Evolutionary conservation across 805 yeast genomes (phyloP).

Genomic region (Candida nonsorbophila): DNA sequence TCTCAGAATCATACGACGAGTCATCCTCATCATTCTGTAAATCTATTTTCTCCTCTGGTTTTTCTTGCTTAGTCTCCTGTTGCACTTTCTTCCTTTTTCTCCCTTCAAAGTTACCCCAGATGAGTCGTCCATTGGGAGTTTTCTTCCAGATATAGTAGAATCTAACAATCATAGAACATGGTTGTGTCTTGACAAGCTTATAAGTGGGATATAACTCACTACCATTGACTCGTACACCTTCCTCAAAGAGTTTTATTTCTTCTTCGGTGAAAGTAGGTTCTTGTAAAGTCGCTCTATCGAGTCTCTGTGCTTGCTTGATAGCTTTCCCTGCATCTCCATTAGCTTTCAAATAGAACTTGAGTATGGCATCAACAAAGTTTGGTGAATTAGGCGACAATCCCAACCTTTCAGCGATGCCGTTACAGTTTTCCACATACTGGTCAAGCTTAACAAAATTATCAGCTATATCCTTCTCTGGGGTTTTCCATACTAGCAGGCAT

Average conservation of each 20-base stretch:
- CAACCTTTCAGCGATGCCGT: constrained; percentile 51
- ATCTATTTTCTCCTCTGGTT: constrained; percentile 7
- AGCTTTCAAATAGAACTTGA: constrained; percentile 48
- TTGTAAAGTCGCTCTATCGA: constrained; percentile 54
- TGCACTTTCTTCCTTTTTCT: constrained; percentile 56
- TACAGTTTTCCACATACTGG: constrained; percentile 49
- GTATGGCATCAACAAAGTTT: constrained; percentile 73
- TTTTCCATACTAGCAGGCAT: constrained; percentile 62
- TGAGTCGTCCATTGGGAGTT: constrained; percentile 62
- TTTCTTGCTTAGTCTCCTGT: constrained; percentile 11
- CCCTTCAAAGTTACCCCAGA: constrained; percentile 82
- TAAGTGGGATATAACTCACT: constrained; percentile 73
- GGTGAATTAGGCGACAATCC: constrained; percentile 60
- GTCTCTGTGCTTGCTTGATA: constrained; percentile 31
- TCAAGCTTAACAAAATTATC: constrained; percentile 38
- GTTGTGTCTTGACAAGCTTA: constrained; percentile 67
- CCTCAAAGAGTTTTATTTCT: constrained; percentile 68
- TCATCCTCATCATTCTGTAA: constrained; percentile 56
- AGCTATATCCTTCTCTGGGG: constrained; percentile 24
- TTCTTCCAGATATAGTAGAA: constrained; percentile 92
- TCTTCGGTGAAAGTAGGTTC: constrained; percentile 72
- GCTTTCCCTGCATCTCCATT: constrained; percentile 52
- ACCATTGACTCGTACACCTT: constrained; percentile 66
- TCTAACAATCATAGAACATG: constrained; percentile 75
- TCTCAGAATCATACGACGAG: constrained; percentile 59